phyloP scores from a whole-genome alignment of 2,329 filamentous ascomycete genomes.

The Stagonosporopsis rhizophila region DNA sequence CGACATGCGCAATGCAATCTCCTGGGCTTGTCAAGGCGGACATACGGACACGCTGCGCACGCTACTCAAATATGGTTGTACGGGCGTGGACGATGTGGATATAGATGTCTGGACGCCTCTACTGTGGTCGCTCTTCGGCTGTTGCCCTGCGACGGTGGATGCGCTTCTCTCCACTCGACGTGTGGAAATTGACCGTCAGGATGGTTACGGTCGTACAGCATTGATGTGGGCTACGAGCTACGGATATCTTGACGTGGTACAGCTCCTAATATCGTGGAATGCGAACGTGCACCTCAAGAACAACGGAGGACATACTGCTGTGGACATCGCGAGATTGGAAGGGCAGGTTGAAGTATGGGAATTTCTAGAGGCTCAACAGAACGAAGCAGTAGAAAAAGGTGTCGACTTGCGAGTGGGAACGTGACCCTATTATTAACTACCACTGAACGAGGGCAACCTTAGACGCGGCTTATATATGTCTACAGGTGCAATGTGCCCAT shows the following conservation, averaged over 20 bases:
- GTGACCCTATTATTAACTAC: too few species aligned
- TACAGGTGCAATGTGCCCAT: too few species aligned
- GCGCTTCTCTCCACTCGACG: background rate
- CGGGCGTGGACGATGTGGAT: background rate
- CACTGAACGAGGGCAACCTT: too few species aligned
- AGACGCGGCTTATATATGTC: too few species aligned
- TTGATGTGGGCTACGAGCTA: constrained; percentile 1
- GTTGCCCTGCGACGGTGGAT: background rate
- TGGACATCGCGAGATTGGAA: background rate
- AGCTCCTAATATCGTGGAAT: background rate
- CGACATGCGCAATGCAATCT: background rate
- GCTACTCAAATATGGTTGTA: background rate
- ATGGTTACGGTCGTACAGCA: background rate
- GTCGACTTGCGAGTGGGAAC: too few species aligned
- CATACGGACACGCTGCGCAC: background rate
- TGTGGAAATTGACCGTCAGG: background rate
- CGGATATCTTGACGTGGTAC: background rate
- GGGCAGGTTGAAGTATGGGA: too few species aligned
- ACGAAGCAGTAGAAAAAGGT: too few species aligned
- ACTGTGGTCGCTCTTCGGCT: background rate
- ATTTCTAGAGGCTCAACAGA: too few species aligned
- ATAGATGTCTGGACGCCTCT: background rate
- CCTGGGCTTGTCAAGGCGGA: background rate
- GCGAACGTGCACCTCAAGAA: background rate
- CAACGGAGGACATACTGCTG: background rate